Conservation (phyloP, 2,329 filamentous ascomycete genomes). For the Xylaria sp. region DNA sequence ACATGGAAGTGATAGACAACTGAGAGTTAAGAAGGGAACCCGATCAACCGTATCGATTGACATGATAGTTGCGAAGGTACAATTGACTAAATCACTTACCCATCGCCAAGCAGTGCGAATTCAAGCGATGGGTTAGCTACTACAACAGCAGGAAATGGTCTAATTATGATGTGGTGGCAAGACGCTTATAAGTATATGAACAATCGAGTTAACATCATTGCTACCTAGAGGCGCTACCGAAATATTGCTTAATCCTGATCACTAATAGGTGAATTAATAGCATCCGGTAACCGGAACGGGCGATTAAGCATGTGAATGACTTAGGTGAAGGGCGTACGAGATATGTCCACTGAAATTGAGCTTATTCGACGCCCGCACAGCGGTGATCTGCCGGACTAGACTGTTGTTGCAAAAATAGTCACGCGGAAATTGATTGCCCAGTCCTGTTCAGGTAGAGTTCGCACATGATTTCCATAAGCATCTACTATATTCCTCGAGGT, state of each 20-base stretch:
- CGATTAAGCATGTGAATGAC: not conserved
- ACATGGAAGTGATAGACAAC: too few relatives aligned
- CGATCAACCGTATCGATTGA: too few relatives aligned
- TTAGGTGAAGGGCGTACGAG: not conserved
- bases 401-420: too few relatives aligned
- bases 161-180: not conserved
- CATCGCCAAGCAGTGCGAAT: too few relatives aligned
- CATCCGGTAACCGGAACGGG: not conserved
- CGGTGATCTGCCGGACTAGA: not conserved
- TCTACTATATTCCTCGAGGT: not conserved
- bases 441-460: not conserved
- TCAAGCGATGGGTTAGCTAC: too few relatives aligned
- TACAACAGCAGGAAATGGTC: not conserved
- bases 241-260: not conserved
- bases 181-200: not conserved
- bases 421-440: not conserved
- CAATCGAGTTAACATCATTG: not conserved
- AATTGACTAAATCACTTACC: too few relatives aligned
- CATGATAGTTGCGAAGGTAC: too few relatives aligned
- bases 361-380: too few relatives aligned
- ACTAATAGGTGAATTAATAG: not conserved
- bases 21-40: too few relatives aligned
- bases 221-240: not conserved
- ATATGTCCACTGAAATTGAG: not conserved
- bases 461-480: not conserved